Conservation (phyloP, 805 yeast genomes). For the Candida wancherniae region DNA sequence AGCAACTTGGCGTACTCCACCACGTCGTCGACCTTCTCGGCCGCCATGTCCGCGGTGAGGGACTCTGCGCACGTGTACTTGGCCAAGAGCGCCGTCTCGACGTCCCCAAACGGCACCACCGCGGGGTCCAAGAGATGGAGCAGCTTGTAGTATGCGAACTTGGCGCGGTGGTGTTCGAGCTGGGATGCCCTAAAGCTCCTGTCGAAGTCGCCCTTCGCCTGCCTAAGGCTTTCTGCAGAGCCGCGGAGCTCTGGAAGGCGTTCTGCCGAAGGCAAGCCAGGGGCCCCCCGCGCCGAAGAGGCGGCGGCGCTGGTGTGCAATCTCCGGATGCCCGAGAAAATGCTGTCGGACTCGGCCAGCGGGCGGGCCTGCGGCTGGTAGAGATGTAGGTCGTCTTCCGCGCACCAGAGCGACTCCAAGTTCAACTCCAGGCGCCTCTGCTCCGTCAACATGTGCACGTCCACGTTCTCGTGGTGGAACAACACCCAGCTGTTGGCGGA, state of each 20-base stretch:
- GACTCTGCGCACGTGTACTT: slow-evolving; percentile 24
- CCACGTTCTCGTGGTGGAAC: slow-evolving; percentile 67
- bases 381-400: slow-evolving; percentile 32
- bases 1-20: slow-evolving; percentile 28
- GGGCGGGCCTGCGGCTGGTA: slow-evolving; percentile 17
- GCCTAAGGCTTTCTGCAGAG: not conserved
- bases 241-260: not conserved
- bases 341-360: slow-evolving; percentile 18
- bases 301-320: slow-evolving; percentile 36
- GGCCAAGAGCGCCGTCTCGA: slow-evolving; percentile 21
- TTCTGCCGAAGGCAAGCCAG: too few species aligned
- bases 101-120: slow-evolving; percentile 21
- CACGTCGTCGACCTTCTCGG: slow-evolving; percentile 25
- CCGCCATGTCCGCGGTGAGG: slow-evolving; percentile 8
- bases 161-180: slow-evolving; percentile 17
- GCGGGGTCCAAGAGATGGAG: slow-evolving; percentile 26
- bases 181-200: slow-evolving; percentile 4
- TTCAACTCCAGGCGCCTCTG: slow-evolving; percentile 64
- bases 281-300: slow-evolving; percentile 2
- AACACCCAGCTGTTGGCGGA: slow-evolving; percentile 76
- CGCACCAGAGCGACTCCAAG: slow-evolving; percentile 65
- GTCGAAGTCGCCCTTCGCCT: slow-evolving; percentile 6
- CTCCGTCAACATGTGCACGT: slow-evolving; percentile 67
- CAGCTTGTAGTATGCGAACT: slow-evolving; percentile 21
- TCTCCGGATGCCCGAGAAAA: slow-evolving; percentile 20